These are phyloP conservation scores for Mucor lusitanicus DNA, from an alignment of 371 early-diverging fungal species.

Conservation along the genomic window DNA sequence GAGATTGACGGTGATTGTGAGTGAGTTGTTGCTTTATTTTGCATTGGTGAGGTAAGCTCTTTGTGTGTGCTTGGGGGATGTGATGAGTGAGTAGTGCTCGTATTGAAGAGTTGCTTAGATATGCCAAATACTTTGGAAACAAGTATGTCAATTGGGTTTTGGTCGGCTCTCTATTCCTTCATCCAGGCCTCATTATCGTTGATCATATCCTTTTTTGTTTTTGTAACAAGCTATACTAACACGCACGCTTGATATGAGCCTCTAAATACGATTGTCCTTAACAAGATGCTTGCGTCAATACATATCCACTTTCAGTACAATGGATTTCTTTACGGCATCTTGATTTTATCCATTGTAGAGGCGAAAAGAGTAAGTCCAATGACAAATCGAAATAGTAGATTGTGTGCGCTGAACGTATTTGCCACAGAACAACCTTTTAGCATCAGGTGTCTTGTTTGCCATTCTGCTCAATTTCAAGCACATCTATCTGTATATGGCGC, in stretches of 20 bases:
- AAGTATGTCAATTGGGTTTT: conserved; percentile 44
- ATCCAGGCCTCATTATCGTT: conserved; percentile 86
- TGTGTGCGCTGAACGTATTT: background rate
- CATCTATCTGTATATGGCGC: conserved; percentile 93
- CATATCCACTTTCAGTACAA: conserved; percentile 97
- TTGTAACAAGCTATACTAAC: conserved; percentile 26
- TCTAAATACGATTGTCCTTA: background rate
- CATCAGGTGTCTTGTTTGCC: conserved; percentile 85
- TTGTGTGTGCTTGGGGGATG: background rate
- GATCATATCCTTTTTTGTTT: conserved; percentile 79
- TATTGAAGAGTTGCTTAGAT: conserved; percentile 20
- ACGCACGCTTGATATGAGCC: too few relatives aligned
- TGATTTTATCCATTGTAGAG: conserved; percentile 77
- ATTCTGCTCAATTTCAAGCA: conserved; percentile 94
- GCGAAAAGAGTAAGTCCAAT: conserved; percentile 63
- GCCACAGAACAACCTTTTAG: conserved; percentile 57
- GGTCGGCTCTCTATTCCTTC: conserved; percentile 69
- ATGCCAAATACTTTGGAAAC: conserved; percentile 38
- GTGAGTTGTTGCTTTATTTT: conserved; percentile 78
- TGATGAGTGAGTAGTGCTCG: background rate
- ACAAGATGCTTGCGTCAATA: conserved; percentile 19
- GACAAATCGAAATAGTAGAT: background rate
- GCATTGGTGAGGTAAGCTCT: conserved; percentile 61
- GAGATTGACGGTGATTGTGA: conserved; percentile 78
- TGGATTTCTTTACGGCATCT: conserved; percentile 90